These are phyloP conservation scores for Pleurotus ostreatus DNA, from an alignment of 768 basidiomycete species.

Conservation along the genomic window DNA sequence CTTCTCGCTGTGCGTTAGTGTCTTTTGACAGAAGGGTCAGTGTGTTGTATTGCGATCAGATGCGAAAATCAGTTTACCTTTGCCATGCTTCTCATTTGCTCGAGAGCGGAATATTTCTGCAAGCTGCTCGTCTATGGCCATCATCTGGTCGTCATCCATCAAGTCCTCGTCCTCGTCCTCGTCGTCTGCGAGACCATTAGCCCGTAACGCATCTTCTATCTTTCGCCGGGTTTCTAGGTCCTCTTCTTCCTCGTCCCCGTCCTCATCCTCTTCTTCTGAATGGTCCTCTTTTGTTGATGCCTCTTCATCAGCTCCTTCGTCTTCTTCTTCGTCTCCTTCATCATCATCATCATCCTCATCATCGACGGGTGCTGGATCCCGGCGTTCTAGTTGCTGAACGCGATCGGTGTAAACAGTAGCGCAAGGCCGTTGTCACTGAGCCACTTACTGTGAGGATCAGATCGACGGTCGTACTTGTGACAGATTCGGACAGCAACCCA, in stretches of 20 bases:
- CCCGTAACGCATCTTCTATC: conserved; percentile 58
- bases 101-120: conserved; percentile 80
- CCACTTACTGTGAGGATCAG: conserved; percentile 74
- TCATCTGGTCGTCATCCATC: conserved; percentile 98
- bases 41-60: background rate
- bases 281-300: conserved; percentile 15
- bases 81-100: conserved; percentile 56
- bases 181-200: conserved; percentile 56
- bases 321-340: conserved; percentile 29
- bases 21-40: conserved; percentile 27
- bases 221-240: conserved; percentile 65
- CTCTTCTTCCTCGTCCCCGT: conserved; percentile 40
- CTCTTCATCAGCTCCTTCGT: conserved; percentile 26
- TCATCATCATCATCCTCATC: conserved; percentile 42
- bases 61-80: conserved; percentile 43
- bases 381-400: conserved; percentile 77
- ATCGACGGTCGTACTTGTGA: conserved; percentile 69
- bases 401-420: too few relatives aligned
- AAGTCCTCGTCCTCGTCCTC: conserved; percentile 57
- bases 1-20: conserved; percentile 75
- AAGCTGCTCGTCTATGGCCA: conserved; percentile 90
- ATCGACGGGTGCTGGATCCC: conserved; percentile 52
- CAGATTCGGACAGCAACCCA: conserved; percentile 60
- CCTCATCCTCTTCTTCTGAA: conserved; percentile 32
- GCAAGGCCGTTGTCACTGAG: background rate